phyloP scores from a whole-genome alignment of 768 basidiomycete species.

The Asterophora lycoperdoides region DNA sequence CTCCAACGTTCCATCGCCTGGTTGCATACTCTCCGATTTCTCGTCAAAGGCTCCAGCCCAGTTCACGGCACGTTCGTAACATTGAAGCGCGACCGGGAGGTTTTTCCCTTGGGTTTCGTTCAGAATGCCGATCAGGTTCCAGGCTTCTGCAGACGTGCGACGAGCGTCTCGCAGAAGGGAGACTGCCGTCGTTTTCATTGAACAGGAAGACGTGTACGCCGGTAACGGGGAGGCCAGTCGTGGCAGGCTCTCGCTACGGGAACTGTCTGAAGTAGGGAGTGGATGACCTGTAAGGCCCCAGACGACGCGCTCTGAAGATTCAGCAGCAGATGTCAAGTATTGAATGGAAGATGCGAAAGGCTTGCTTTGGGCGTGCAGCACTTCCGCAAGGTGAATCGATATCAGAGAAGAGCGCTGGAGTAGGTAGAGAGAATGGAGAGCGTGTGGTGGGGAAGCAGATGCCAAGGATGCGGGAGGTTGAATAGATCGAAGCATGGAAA shows the following conservation, averaged over 20 bases:
- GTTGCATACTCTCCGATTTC: slow-evolving; percentile 30
- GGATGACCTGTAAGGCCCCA: slow-evolving; percentile 45
- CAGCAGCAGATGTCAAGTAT: slow-evolving; percentile 56
- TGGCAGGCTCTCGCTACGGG: slow-evolving; percentile 16
- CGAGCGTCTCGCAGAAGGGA: slow-evolving; percentile 65
- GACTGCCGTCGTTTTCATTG: slow-evolving; percentile 51
- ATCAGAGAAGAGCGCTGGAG: slow-evolving; percentile 73
- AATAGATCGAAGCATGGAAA: slow-evolving; percentile 52
- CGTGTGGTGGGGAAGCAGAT: slow-evolving; percentile 48
- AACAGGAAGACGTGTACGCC: slow-evolving; percentile 41
- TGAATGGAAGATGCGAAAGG: slow-evolving; percentile 45
- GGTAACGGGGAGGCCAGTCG: slow-evolving; percentile 34
- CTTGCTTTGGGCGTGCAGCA: slow-evolving; percentile 47
- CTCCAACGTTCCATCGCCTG: slow-evolving; percentile 52
- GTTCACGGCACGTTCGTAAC: slow-evolving; percentile 64
- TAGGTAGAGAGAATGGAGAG: slow-evolving; percentile 60
- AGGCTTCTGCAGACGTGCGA: slow-evolving; percentile 68
- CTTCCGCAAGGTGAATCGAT: slow-evolving; percentile 71
- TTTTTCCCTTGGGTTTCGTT: slow-evolving; percentile 42
- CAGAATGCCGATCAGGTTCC: slow-evolving; percentile 69
- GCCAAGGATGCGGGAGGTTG: slow-evolving; percentile 40
- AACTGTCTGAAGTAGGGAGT: slow-evolving; percentile 29
- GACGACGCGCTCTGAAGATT: slow-evolving; percentile 64
- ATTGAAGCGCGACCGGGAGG: slow-evolving; percentile 45
- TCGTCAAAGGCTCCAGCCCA: slow-evolving; percentile 55